Percentiles rank a stretch among this genome's conserved stretches.
phyloP scores from a whole-genome alignment of 2,329 filamentous ascomycete species.

The Incumbomyces delicatus region DNA sequence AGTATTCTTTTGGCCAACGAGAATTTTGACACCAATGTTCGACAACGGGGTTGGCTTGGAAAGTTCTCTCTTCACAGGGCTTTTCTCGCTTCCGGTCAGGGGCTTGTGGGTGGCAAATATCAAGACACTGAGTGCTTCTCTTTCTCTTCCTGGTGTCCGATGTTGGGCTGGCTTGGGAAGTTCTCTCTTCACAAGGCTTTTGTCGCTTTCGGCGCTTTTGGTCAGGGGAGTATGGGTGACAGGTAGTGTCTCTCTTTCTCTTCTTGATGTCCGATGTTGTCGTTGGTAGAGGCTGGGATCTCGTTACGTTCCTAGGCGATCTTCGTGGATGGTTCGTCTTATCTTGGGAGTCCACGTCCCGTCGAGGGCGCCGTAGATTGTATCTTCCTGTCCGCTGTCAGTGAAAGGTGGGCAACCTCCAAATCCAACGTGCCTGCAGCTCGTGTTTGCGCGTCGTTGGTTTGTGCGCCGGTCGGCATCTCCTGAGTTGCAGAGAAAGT shows the following conservation, averaged over 20 bases:
- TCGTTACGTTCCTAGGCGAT: neutral
- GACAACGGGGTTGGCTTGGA: neutral
- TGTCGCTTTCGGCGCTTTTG: neutral
- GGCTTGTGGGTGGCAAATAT: neutral
- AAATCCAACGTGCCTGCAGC: neutral
- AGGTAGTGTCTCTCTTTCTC: neutral
- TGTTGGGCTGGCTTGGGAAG: too few relatives aligned
- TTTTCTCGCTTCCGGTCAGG: neutral
- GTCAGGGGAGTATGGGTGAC: neutral
- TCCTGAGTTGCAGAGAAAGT: neutral
- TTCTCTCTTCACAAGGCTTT: neutral
- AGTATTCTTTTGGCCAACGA: neutral
- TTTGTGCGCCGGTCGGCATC: neutral
- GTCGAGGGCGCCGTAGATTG: neutral
- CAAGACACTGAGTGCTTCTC: neutral
- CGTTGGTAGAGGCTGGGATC: neutral
- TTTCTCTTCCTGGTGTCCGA: neutral
- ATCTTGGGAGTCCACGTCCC: neutral
- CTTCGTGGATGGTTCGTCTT: neutral
- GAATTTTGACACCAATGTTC: neutral
- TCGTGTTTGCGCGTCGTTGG: neutral
- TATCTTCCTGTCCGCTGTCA: neutral
- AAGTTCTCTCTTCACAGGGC: neutral
- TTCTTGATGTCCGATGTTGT: neutral
- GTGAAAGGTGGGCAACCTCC: neutral